Percentiles rank a stretch among this genome's conserved stretches.
Evolutionary conservation across 352 stramenopile species (phyloP).

Genomic region (Globisporangium spinosum): DNA sequence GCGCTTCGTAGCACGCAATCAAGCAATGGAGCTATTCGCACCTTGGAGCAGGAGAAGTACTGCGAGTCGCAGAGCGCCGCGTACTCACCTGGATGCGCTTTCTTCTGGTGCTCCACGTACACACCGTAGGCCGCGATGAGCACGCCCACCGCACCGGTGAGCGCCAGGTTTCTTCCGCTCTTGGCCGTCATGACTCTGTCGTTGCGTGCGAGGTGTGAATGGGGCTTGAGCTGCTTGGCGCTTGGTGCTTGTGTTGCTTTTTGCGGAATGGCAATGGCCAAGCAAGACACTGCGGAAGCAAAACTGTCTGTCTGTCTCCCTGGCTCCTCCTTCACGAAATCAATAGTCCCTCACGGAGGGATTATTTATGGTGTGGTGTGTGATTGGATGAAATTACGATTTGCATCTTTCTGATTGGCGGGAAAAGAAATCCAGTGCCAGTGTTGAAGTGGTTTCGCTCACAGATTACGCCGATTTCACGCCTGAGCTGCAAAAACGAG

Average conservation of each 20-base stretch:
- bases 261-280: not conserved
- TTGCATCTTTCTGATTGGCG: not conserved
- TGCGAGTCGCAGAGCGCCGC: constrained; percentile 51
- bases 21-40: constrained; percentile 6
- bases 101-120: constrained; percentile 52
- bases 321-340: not conserved
- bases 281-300: not conserved
- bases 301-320: not conserved
- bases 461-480: not conserved
- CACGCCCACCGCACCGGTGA: constrained; percentile 26
- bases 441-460: not conserved
- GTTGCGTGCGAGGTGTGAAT: not conserved
- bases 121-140: constrained; percentile 35
- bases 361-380: not conserved
- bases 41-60: constrained; percentile 53
- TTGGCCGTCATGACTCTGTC: constrained; percentile 1
- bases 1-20: not conserved
- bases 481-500: not conserved
- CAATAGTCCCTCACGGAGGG: not conserved
- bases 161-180: constrained; percentile 18
- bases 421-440: not conserved
- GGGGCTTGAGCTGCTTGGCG: not conserved
- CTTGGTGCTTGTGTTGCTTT: not conserved
- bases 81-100: constrained; percentile 30
- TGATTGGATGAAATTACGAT: not conserved